Evolutionary conservation across 768 basidiomycete genomes (phyloP), one percentile per base, ranked within the genome.

Genomic region (Pulveroboletus frians): DNA sequence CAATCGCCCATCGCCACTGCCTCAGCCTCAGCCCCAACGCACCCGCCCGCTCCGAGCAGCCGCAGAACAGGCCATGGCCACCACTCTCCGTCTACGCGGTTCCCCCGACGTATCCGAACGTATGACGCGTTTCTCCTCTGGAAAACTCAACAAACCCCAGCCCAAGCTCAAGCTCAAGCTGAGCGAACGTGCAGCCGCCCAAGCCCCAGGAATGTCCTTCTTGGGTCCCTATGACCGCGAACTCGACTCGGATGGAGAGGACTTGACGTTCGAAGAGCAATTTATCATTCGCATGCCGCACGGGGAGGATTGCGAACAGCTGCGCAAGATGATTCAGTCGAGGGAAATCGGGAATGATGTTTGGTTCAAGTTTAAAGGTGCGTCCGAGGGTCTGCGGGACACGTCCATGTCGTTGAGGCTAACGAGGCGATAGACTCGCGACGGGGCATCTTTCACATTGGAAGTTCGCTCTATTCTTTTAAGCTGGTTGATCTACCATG

Each of bases 331-430:
- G 78, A 83, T 93, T 30, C 77, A 81, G 44, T 70, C 83, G 43
- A 77, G 92, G 53, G 91, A 94, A 62, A 73, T 92, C 6, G 63
- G 79, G 11, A 83, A 84, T 58, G 94, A 94, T 57, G 83, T 88
- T 11, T 97, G 92, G 89, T 94, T 99, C 78, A 96, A 95, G 71
- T 98, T 99, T 67, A 92, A 96, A 72, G 93, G 93, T 92, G 60
- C 49, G 46, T 47, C 32, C 21, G 26, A 39, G 30, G 35, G 21
- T 13, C 35, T 21, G 3, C 20, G 14, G 23, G 32, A 32, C 18
- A 43, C 37, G 36, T 46, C 18, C 13, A 41, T 39, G 21, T 23
- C 20, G 18, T 55, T 31, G 53, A 51, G 26, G 42, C 43, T 54
- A 46, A 67, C 48, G 42, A 35, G 43, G 43, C 31, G 51, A 11